Conservation (phyloP, 352 stramenopile species). For the Phytophthora lateralis region DNA sequence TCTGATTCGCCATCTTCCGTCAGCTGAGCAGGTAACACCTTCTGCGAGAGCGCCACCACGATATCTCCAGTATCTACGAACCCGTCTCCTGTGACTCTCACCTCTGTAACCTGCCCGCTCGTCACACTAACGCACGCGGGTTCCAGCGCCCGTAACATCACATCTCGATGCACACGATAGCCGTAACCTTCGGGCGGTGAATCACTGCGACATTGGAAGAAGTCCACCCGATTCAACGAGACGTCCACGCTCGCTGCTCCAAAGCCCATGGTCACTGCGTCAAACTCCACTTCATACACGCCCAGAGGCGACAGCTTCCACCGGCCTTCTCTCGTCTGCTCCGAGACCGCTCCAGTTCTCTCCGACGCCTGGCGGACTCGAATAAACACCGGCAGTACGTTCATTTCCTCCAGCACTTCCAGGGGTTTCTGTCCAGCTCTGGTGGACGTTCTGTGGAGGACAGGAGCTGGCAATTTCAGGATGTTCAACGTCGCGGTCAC, state of each 20-base stretch:
- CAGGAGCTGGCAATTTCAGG: constrained; percentile 45
- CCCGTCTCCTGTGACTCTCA: constrained; percentile 55
- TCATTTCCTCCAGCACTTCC: constrained; percentile 47
- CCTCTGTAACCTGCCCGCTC: constrained; percentile 56
- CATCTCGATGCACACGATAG: constrained; percentile 60
- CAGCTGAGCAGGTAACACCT: constrained; percentile 27
- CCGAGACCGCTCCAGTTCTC: constrained; percentile 52
- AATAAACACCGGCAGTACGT: constrained; percentile 55
- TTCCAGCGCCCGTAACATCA: constrained; percentile 49
- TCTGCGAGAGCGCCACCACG: constrained; percentile 54
- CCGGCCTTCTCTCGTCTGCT: constrained; percentile 51
- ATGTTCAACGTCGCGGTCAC: constrained; percentile 61
- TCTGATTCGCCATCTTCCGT: constrained; percentile 1
- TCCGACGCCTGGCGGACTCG: constrained; percentile 58
- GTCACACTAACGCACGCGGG: constrained; percentile 65
- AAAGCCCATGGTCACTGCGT: constrained; percentile 59
- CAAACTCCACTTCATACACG: constrained; percentile 68
- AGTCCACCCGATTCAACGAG: constrained; percentile 59
- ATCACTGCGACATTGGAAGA: constrained; percentile 50
- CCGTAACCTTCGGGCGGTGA: constrained; percentile 37
- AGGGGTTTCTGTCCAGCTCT: constrained; percentile 9
- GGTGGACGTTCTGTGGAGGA: constrained; percentile 9
- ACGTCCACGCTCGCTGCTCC: constrained; percentile 53
- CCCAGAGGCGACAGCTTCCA: constrained; percentile 64
- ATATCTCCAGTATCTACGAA: constrained; percentile 73